Conservation (phyloP, 306 rosid species). For the Sindora glabra region DNA sequence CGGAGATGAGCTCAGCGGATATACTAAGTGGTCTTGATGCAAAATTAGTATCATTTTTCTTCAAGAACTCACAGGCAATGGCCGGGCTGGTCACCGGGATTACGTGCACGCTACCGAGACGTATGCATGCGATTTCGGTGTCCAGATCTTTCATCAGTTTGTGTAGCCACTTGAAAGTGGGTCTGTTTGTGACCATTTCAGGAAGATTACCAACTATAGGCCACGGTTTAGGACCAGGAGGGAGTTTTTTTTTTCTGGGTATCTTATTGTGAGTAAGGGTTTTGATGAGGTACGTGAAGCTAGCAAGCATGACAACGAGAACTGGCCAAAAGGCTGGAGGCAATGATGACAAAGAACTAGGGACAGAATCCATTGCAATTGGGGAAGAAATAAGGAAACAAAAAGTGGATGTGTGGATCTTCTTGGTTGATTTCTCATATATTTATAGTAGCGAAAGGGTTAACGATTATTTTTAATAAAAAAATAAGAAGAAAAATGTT, state of each 20-base stretch:
- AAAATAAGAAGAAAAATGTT: too few relatives aligned
- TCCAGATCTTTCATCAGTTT: not conserved
- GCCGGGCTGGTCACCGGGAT: slow-evolving; percentile 12
- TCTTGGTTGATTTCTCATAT: too few relatives aligned
- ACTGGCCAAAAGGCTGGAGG: too few relatives aligned
- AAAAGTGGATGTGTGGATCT: too few relatives aligned
- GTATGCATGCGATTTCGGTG: slow-evolving; percentile 18
- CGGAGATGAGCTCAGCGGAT: not conserved
- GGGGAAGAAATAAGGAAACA: too few relatives aligned
- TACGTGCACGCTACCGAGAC: slow-evolving; percentile 8
- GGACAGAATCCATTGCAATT: too few relatives aligned
- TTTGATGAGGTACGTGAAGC: too few relatives aligned
- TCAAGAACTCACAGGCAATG: slow-evolving; percentile 10
- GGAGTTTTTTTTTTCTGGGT: not conserved
- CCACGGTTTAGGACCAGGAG: slow-evolving; percentile 1
- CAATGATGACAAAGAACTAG: too few relatives aligned
- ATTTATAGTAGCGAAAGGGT: too few relatives aligned
- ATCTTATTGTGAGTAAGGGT: too few relatives aligned
- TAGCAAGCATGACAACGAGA: too few relatives aligned
- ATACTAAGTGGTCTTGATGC: slow-evolving; percentile 8
- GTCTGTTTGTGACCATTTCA: not conserved
- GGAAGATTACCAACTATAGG: not conserved
- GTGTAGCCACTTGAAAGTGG: slow-evolving; percentile 4
- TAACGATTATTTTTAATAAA: too few relatives aligned
- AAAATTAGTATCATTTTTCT: slow-evolving; percentile 8